These are phyloP conservation scores for Lasiodiplodia gonubiensis DNA, from an alignment of 2,329 filamentous ascomycete species.

Conservation along the genomic window DNA sequence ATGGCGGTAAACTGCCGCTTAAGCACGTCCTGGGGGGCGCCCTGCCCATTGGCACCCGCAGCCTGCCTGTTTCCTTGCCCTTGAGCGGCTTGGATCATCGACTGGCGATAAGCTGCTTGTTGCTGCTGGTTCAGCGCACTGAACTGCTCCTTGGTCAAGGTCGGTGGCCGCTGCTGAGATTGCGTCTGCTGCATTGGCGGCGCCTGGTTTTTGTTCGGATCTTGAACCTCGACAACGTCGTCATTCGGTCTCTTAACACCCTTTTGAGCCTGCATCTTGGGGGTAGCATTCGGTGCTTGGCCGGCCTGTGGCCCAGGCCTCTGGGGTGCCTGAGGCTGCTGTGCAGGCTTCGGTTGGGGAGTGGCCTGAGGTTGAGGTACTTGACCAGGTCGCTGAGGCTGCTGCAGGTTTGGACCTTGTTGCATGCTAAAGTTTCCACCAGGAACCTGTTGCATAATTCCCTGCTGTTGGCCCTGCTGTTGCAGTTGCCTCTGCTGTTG, in stretches of 20 bases:
- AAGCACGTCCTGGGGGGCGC: constrained; percentile 19
- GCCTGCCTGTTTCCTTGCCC: constrained; percentile 13
- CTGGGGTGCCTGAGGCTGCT: constrained; percentile 34
- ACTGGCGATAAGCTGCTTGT: constrained; percentile 32
- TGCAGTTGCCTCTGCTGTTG: constrained; percentile 41
- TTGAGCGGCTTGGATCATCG: constrained; percentile 30
- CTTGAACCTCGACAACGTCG: constrained; percentile 49
- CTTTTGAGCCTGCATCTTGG: constrained; percentile 37
- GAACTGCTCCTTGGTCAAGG: constrained; percentile 43
- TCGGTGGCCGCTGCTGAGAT: constrained; percentile 40
- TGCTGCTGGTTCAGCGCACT: constrained; percentile 41
- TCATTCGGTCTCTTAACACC: constrained; percentile 48
- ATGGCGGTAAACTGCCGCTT: constrained; percentile 37
- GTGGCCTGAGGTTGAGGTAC: constrained; percentile 20
- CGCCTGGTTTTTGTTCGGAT: constrained; percentile 43
- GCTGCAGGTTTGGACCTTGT: constrained; percentile 34
- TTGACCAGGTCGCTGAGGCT: constrained; percentile 37
- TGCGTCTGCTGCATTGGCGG: constrained; percentile 42
- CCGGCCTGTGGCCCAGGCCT: constrained; percentile 33
- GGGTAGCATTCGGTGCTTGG: constrained; percentile 35
- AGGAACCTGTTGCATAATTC: constrained; percentile 40
- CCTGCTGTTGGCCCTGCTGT: constrained; percentile 37
- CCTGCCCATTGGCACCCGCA: constrained; percentile 6
- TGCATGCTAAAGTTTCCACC: constrained; percentile 25
- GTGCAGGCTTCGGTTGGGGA: constrained; percentile 34